Evolutionary conservation across 352 stramenopile genomes (phyloP).

Genomic region (Phytophthora pini): DNA sequence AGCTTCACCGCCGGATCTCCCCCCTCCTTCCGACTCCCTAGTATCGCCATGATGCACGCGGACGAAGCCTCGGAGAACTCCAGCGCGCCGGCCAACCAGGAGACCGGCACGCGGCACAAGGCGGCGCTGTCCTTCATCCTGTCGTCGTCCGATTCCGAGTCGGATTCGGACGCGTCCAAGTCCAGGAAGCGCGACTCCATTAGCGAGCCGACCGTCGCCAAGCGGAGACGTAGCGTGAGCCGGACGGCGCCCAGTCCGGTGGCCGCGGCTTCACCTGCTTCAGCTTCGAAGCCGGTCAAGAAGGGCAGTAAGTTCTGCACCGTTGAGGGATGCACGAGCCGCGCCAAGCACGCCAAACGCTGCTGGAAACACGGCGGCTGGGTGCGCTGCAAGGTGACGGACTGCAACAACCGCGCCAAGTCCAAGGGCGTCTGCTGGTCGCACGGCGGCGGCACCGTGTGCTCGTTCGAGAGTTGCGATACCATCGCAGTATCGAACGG

Average conservation of each 20-base stretch:
- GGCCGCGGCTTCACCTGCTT: neutral
- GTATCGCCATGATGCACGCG: constrained; percentile 29
- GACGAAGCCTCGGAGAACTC: constrained; percentile 23
- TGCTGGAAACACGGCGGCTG: constrained; percentile 72
- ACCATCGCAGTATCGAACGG: constrained; percentile 69
- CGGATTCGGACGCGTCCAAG: constrained; percentile 19
- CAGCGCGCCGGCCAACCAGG: constrained; percentile 10
- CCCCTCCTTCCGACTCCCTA: constrained; percentile 17
- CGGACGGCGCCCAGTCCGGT: neutral
- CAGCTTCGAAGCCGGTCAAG: constrained; percentile 21
- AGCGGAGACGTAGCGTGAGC: constrained; percentile 26
- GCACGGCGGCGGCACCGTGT: constrained; percentile 62
- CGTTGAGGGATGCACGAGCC: constrained; percentile 51
- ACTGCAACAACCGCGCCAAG: constrained; percentile 75
- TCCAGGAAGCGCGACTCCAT: constrained; percentile 23
- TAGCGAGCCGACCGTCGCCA: constrained; percentile 21
- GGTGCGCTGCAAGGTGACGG: constrained; percentile 61
- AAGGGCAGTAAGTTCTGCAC: constrained; percentile 70
- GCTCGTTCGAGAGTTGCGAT: constrained; percentile 49
- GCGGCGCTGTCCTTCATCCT: constrained; percentile 44
- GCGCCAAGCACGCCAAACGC: constrained; percentile 58
- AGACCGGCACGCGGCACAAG: constrained; percentile 27
- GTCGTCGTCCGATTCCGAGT: constrained; percentile 39
- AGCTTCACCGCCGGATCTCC: constrained; percentile 13
- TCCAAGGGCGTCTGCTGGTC: constrained; percentile 72